Percentiles rank a stretch among this genome's conserved stretches.
These are phyloP conservation scores for Xylaria digitata DNA, from an alignment of 2,329 filamentous ascomycete species.

Conservation along the genomic window DNA sequence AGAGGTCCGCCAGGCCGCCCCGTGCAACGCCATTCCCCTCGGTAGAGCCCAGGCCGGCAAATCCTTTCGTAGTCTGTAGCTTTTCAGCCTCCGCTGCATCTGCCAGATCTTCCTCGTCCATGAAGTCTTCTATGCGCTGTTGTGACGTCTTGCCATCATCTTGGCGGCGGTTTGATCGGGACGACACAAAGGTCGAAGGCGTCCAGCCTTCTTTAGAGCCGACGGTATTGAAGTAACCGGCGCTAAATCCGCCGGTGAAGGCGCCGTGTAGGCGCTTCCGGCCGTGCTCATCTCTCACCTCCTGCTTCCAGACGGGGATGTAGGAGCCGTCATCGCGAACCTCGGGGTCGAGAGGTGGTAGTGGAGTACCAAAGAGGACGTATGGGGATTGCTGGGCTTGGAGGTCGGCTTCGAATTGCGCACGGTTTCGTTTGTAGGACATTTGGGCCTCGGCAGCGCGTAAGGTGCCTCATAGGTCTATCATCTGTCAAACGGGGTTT, in stretches of 20 bases:
- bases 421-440: constrained; percentile 83
- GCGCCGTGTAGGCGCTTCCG: constrained; percentile 92
- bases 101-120: constrained; percentile 96
- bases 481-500: constrained; percentile 21
- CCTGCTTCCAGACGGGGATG: constrained; percentile 97
- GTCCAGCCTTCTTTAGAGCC: constrained; percentile 99
- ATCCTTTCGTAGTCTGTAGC: constrained; percentile 78
- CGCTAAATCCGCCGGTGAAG: constrained; percentile 96
- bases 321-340: constrained; percentile 90
- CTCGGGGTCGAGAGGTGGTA: constrained; percentile 81
- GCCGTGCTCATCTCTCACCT: constrained; percentile 91
- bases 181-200: constrained; percentile 91
- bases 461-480: constrained; percentile 23
- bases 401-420: constrained; percentile 80
- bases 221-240: constrained; percentile 98
- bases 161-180: constrained; percentile 80
- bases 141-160: constrained; percentile 61
- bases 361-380: constrained; percentile 83
- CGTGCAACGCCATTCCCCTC: constrained; percentile 63
- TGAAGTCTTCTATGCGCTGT: constrained; percentile 84
- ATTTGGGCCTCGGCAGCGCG: constrained; percentile 57
- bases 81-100: constrained; percentile 83
- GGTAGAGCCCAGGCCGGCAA: constrained; percentile 79
- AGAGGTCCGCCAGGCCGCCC: constrained; percentile 74
- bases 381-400: constrained; percentile 76